These are phyloP conservation scores for Trichoderma gamsii DNA, from an alignment of 495 filamentous ascomycete species.

Conservation along the genomic window DNA sequence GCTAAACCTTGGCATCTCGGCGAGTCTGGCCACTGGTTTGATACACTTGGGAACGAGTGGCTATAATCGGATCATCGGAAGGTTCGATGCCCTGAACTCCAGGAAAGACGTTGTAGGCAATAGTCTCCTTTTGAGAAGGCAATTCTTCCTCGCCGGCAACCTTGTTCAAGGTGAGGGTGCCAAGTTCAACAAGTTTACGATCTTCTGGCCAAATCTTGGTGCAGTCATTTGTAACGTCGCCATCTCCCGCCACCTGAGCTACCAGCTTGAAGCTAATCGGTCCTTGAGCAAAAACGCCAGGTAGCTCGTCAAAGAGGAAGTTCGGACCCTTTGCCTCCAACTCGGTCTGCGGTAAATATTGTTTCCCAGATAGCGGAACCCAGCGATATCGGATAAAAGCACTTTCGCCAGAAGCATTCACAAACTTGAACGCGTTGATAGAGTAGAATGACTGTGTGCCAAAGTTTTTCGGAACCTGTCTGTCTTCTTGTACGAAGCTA, in stretches of 20 bases:
- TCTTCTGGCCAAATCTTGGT: slow-evolving; percentile 48
- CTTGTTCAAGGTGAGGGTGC: slow-evolving; percentile 38
- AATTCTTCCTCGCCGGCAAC: slow-evolving; percentile 27
- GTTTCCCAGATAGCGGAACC: slow-evolving; percentile 34
- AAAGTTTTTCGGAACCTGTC: slow-evolving; percentile 43
- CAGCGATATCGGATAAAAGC: slow-evolving; percentile 43
- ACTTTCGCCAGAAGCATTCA: slow-evolving; percentile 34
- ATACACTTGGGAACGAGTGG: slow-evolving; percentile 46
- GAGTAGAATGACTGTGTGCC: slow-evolving; percentile 39
- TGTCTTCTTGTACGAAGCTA: slow-evolving; percentile 40
- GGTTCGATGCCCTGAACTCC: slow-evolving; percentile 46
- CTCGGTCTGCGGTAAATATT: slow-evolving; percentile 29
- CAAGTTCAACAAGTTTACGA: slow-evolving; percentile 43
- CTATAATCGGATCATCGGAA: slow-evolving; percentile 46
- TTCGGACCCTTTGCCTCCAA: slow-evolving; percentile 28
- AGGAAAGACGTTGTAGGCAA: slow-evolving; percentile 52
- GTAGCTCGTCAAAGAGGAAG: slow-evolving; percentile 42
- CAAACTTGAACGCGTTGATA: slow-evolving; percentile 47
- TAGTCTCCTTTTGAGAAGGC: slow-evolving; percentile 38
- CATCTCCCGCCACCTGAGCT: slow-evolving; percentile 45
- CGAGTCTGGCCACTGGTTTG: slow-evolving; percentile 46
- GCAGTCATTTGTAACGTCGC: slow-evolving; percentile 44
- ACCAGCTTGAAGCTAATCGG: slow-evolving; percentile 39
- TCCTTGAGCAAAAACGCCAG: slow-evolving; percentile 24
- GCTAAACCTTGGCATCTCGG: slow-evolving; percentile 19